A percentile compares a stretch with the other conserved stretches of the same genome.
phyloP scores from a whole-genome alignment of 1,284 basidiomycete species.

The Caloboletus firmus region DNA sequence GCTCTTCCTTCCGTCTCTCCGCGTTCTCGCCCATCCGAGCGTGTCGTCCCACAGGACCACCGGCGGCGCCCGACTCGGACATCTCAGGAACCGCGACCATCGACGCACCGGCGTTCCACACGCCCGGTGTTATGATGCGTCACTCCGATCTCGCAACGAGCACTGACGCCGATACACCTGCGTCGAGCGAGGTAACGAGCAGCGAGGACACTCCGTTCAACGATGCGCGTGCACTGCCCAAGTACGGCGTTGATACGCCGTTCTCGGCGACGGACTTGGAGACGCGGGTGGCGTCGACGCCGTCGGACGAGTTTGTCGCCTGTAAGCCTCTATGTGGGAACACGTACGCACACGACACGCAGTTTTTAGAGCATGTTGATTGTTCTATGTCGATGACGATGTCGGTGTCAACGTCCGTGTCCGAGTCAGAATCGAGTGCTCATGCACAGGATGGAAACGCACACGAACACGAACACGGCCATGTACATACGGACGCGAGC shows the following conservation, averaged over 20 bases:
- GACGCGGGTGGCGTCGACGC: constrained; percentile 17
- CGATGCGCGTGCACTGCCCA: constrained; percentile 16
- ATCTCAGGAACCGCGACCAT: not conserved
- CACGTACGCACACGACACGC: constrained; percentile 4
- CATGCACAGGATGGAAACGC: not conserved
- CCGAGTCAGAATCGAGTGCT: constrained; percentile 11
- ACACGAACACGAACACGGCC: not conserved
- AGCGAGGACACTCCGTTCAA: constrained; percentile 26
- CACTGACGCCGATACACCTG: constrained; percentile 15
- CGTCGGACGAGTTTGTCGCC: constrained; percentile 5
- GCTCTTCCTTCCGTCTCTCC: constrained; percentile 30
- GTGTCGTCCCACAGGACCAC: not conserved
- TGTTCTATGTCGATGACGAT: constrained; percentile 14
- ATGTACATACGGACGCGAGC: not conserved
- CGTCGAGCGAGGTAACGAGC: constrained; percentile 8
- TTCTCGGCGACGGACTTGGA: constrained; percentile 15
- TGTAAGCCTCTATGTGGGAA: not conserved
- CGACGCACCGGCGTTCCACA: constrained; percentile 10
- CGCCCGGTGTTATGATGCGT: constrained; percentile 18
- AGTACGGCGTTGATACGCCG: constrained; percentile 16
- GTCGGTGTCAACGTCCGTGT: constrained; percentile 9
- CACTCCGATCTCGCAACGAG: constrained; percentile 18
- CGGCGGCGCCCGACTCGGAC: not conserved
- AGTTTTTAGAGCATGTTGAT: constrained; percentile 28
- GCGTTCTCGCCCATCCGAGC: constrained; percentile 17